Base-by-base conservation (phyloP, 2,329 filamentous ascomycete species). In the Penicillium sp. region DNA sequence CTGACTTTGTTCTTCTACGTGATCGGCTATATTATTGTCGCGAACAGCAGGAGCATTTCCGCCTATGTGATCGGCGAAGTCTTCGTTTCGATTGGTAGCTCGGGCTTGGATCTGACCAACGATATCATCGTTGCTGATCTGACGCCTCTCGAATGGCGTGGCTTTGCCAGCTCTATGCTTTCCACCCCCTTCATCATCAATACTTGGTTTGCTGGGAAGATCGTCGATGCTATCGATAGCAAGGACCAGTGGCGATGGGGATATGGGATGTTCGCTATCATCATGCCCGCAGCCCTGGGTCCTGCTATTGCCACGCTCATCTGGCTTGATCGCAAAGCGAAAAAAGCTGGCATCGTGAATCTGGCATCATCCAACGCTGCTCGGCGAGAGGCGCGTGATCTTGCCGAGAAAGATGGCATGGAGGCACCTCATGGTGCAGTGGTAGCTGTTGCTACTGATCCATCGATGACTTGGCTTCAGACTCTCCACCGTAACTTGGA, bases 41-140 rank as follows among this genome's bases (percentile, higher is more conserved):
- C 36, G 48, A 24, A 13, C n/a, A 38, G 36, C 47, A 43, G 42
- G 38, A 43, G 24, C 13, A 49, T 49, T 13, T 49, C 47, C 16
- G 38, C 47, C 24, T 49, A 49, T 18, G 39, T 49, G 11, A 29
- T 49, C n/a, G 47, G 47, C 3, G 47, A 49, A n/a, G 38, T 49
- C 8, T 49, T 49, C 18, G 47, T 49, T 21, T 24, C 47, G 7
- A 49, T 49, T 38, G 47, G 47, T 5, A 49, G 47, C 16, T 49
- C 47, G 14, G 47, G 47, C 7, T 38, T 43, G 21, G 38, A 49
- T 13, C 16, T 49, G 47, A 49, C 47, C 6, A 43, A 43, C 38
- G 47, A 49, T 29, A 49, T 49, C 6, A 49, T 49, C 24, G 47
- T 49, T 16, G 39, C 36, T 18, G 47, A 49, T 43, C 38, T 49